These are phyloP conservation scores for Wickerhamomyces canadensis DNA, from an alignment of 805 yeast genomes.

Conservation along the genomic window DNA sequence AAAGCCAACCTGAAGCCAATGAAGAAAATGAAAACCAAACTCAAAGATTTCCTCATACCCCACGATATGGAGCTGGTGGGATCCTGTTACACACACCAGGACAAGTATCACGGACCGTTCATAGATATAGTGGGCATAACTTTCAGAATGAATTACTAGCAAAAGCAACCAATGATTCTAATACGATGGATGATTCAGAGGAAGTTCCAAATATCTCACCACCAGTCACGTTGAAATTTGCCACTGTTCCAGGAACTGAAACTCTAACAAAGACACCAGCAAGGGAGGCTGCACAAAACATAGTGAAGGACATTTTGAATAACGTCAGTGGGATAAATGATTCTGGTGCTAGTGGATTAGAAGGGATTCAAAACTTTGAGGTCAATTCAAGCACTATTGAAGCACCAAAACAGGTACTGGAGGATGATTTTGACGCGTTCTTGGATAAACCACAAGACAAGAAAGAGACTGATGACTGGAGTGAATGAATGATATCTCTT, in stretches of 20 bases:
- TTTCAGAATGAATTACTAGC: constrained; percentile 1
- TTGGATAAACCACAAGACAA: constrained; percentile 14
- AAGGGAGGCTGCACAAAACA: constrained; percentile 20
- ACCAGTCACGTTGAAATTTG: constrained; percentile 21
- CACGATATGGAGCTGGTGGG: constrained; percentile 38
- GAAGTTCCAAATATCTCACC: constrained; percentile 20
- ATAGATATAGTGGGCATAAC: constrained; percentile 12
- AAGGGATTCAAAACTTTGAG: neutral
- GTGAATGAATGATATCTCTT: constrained; percentile 4
- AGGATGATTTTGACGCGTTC: constrained; percentile 20
- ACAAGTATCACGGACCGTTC: constrained; percentile 13
- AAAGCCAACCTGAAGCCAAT: constrained; percentile 1
- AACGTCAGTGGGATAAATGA: constrained; percentile 24
- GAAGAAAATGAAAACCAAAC: constrained; percentile 12
- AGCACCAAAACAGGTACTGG: neutral
- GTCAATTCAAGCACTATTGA: neutral
- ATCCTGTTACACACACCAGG: constrained; percentile 25
- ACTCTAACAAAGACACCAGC: constrained; percentile 12
- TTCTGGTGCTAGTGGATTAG: constrained; percentile 4
- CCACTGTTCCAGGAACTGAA: constrained; percentile 4
- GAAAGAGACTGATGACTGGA: constrained; percentile 13
- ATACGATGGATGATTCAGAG: constrained; percentile 20
- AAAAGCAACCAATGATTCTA: neutral
- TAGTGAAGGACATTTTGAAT: constrained; percentile 19
- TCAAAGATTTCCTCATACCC: constrained; percentile 43